Evolutionary conservation across 179 eudicot species (phyloP), one percentile per base, ranked within the genome.

Genomic region (Drosera spatulata): DNA sequence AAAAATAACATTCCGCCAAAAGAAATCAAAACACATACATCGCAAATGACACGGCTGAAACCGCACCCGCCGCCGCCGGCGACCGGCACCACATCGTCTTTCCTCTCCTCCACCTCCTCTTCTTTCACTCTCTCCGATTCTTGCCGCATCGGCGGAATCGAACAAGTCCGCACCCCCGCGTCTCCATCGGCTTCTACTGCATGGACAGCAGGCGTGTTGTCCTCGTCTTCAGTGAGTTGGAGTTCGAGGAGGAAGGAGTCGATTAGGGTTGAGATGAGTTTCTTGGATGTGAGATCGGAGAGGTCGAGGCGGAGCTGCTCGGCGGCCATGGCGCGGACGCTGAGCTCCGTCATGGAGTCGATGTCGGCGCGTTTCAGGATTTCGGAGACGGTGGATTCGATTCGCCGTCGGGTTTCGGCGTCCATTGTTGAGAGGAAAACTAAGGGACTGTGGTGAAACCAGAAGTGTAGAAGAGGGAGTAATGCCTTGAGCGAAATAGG

Each of bases 181-280:
- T n/a, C n/a, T n/a, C n/a, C n/a, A n/a, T n/a, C n/a, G n/a, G n/a
- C n/a, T n/a, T n/a, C n/a, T n/a, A n/a, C n/a, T n/a, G n/a, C n/a
- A n/a, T n/a, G n/a, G n/a, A n/a, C n/a, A n/a, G n/a, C n/a, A n/a
- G n/a, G n/a, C n/a, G n/a, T n/a, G n/a, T n/a, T n/a, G n/a, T n/a
- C n/a, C n/a, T n/a, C n/a, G n/a, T n/a, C n/a, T n/a, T n/a, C n/a
- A n/a, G n/a, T n/a, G n/a, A n/a, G n/a, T n/a, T n/a, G n/a, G n/a
- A n/a, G n/a, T n/a, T n/a, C n/a, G 14, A 78, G 81, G 48, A 83
- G 64, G 45, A 69, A 84, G 9, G 77, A 66, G 14, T 84, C 89
- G 39, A 81, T 10, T 15, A 66, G 56, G 11, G 65, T 65, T 1
- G 80, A 69, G 41, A 84, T 66, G 13, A 79, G 67, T 40, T 59